Percentiles rank a stretch among this genome's conserved stretches.
phyloP scores from a whole-genome alignment of 202 grass and related monocot species.

The Zoysia matrella region DNA sequence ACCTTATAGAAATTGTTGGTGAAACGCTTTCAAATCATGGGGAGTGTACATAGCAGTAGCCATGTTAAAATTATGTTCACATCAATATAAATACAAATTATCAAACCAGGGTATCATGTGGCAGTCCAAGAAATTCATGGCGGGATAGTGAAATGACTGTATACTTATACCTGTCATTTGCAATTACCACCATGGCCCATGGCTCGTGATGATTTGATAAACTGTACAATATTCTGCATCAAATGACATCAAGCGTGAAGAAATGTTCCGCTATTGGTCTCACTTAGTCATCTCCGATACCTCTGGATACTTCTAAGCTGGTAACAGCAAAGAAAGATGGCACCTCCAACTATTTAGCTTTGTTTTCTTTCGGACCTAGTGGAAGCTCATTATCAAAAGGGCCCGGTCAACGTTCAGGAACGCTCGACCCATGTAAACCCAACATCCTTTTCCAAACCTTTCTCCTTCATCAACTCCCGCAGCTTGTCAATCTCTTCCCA shows the following conservation, averaged over 20 bases:
- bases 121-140: not conserved
- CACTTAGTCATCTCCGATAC: not conserved
- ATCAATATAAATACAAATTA: not conserved
- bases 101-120: slow-evolving; percentile 16
- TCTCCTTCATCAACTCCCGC: slow-evolving; percentile 56
- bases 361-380: not conserved
- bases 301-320: not conserved
- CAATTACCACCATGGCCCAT: not conserved
- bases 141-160: slow-evolving; percentile 23
- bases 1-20: not conserved
- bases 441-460: slow-evolving; percentile 59
- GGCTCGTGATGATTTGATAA: not conserved
- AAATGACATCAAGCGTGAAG: not conserved
- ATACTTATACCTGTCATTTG: not conserved
- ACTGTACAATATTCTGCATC: not conserved
- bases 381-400: not conserved
- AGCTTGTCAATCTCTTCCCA: slow-evolving; percentile 65
- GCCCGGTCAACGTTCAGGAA: slow-evolving; percentile 21
- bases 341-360: not conserved
- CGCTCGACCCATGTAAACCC: slow-evolving; percentile 57
- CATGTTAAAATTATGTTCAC: not conserved
- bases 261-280: not conserved
- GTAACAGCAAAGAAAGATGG: not conserved
- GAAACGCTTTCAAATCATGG: not conserved
- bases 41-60: slow-evolving; percentile 9